Evolutionary conservation across 257 asterid genomes (phyloP), one percentile per base, ranked within the genome.

Genomic region (Solanum pimpinellifolium): DNA sequence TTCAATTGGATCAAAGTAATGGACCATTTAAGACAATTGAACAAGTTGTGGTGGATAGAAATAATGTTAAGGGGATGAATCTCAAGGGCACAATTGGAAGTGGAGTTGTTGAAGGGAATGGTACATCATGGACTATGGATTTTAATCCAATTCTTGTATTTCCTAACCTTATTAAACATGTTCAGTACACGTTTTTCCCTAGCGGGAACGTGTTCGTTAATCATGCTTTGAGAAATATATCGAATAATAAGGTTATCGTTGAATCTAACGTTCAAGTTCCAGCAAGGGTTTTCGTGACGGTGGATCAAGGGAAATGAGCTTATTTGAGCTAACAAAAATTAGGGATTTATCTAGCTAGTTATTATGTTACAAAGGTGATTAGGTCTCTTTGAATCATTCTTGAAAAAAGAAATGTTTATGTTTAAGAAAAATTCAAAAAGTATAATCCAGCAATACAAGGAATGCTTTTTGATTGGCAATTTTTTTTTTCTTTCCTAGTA

Each of bases 91-190:
- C 99, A 27, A 90, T 90, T 1, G 99, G 93, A 6, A 92, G 94
- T 70, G 93, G 91, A 1, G 86, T 84, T 31, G 90, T 90, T 7
- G 86, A 88, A 86, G 98, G 96, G 4, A 91, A 88, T 8, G 93
- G 93, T 2, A 94, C 88, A 31, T 90, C 94, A 4, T 97, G 99
- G 99, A 91, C 88, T 8, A 89, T 92, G 31, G 97, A 97, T 85
- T 92, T 97, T 87, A 93, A 83, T 85, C 90, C 91, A 31, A 89
- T 90, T 85, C 94, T 97, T 31, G 83, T 97, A 31, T 97, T 97
- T 60, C 98, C 97, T 12, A 66, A 92, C 65, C 89, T 88, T 15
- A 90, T 95, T 3, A 92, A 89, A 82, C 86, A 90, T 44, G 98
- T 95, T 4, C 95, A 95, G 2, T 96, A 96, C 88, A 93, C 97